Percentiles rank a stretch among this genome's conserved stretches.
phyloP scores from a whole-genome alignment of 2,329 filamentous ascomycete genomes.

The Cladophialophora psammophila region DNA sequence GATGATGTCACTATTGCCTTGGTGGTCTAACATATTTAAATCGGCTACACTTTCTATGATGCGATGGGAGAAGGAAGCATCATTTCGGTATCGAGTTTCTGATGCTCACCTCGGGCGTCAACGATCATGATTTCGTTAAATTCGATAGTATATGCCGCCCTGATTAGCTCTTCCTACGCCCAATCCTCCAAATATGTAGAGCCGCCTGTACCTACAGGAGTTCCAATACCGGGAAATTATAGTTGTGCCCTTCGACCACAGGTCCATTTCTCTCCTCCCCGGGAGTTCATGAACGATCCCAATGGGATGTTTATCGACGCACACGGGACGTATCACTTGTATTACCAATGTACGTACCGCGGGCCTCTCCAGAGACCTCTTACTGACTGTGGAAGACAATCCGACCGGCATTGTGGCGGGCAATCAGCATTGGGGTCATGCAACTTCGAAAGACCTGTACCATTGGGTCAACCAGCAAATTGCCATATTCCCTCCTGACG shows the following conservation, averaged over 20 bases:
- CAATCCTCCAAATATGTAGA: neutral
- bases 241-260: slow-evolving; percentile 40
- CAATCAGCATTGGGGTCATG: slow-evolving; percentile 73
- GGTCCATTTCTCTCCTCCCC: slow-evolving; percentile 45
- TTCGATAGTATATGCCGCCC: neutral
- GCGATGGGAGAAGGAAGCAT: neutral
- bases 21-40: neutral
- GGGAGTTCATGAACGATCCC: slow-evolving; percentile 62
- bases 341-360: slow-evolving; percentile 63
- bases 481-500: slow-evolving; percentile 61
- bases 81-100: neutral
- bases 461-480: slow-evolving; percentile 71
- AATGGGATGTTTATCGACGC: slow-evolving; percentile 69
- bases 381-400: slow-evolving; percentile 44
- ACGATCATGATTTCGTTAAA: neutral
- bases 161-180: neutral
- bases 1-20: neutral
- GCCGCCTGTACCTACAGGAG: neutral
- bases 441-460: slow-evolving; percentile 67
- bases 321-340: slow-evolving; percentile 67
- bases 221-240: neutral
- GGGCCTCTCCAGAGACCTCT: neutral
- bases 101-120: neutral
- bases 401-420: slow-evolving; percentile 59
- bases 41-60: too few species aligned